Percentiles rank a stretch among this genome's conserved stretches.
These are phyloP conservation scores for Coemansia nantahalensis DNA, from an alignment of 192 early-diverging fungal species.

Conservation along the genomic window DNA sequence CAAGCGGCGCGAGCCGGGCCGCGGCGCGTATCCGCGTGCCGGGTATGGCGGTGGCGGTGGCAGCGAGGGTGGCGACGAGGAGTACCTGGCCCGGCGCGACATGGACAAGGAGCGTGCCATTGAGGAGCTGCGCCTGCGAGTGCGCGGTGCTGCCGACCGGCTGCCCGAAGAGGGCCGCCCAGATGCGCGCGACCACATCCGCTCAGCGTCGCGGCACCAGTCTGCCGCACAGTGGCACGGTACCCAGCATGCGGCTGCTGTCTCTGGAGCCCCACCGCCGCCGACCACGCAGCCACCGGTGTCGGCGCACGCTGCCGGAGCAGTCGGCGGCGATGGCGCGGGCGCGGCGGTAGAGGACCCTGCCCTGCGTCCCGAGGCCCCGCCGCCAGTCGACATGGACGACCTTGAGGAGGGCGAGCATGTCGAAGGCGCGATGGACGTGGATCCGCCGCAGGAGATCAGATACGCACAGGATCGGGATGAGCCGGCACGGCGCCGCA, in stretches of 20 bases:
- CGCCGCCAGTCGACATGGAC: conserved; percentile 20
- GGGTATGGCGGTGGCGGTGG: conserved; percentile 15
- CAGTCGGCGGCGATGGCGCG: neutral
- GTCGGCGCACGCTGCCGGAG: neutral
- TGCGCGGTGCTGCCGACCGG: conserved; percentile 26
- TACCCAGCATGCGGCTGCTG: neutral
- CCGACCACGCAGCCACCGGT: neutral
- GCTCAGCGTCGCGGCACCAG: conserved; percentile 3
- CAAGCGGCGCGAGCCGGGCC: conserved; percentile 31
- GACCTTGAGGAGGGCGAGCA: conserved; percentile 53
- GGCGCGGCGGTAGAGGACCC: neutral
- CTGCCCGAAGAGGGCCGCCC: conserved; percentile 5
- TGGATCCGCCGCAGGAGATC: conserved; percentile 1
- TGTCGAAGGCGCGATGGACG: conserved; percentile 30
- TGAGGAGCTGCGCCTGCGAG: conserved; percentile 41
- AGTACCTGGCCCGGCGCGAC: conserved; percentile 19
- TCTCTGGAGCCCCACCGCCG: neutral
- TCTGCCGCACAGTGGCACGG: no score
- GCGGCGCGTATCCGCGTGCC: conserved; percentile 19
- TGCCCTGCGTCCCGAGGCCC: neutral
- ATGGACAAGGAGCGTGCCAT: conserved; percentile 47
- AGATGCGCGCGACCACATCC: conserved; percentile 9
- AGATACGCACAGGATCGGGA: neutral
- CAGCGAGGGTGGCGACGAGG: conserved; percentile 13
- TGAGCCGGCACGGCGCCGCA: conserved; percentile 4